Evolutionary conservation across 2,329 filamentous ascomycete species (phyloP), one percentile per base, ranked within the genome.

Genomic region (Metarhizium album): DNA sequence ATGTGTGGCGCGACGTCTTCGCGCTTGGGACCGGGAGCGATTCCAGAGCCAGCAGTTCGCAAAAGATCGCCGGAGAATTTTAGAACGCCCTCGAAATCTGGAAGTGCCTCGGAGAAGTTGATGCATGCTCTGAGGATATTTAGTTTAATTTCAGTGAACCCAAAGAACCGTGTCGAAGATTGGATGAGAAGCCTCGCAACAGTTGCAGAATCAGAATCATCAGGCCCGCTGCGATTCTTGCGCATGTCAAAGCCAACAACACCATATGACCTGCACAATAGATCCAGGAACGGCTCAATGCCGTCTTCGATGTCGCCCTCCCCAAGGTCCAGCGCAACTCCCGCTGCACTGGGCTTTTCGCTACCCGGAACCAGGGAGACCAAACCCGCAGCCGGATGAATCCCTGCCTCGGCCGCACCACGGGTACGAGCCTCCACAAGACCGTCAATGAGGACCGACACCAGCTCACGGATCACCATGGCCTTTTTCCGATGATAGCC

Each of bases 351-450:
- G 20, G 65, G 67, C 42, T 74, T 74, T 1, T 74, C 72, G 51
- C 70, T 72, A 2, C 70, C 66, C 11, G 78, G 71, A 56, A 82
- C 85, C 29, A 93, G 71, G 13, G 84, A 83, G 24, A 89, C 83
- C 47, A 96, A 72, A 0, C 89, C 90, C 9, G 91, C 89, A 18
- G 91, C 91, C 40, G 93, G 93, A 68, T 97, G 91, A 35, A 98
- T 88, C 3, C 91, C 93, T 61, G 93, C 87, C 63, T 97, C 93
- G n/a, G 93, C 90, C 40, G 93, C 93, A 31, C 91, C 91, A 46
- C 91, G 79, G 45, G 94, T 96, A 38, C 93, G 80, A 16, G 93
- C 93, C 67, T 96, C 89, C 4, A 95, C 84, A 8, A 98, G 75
- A 2, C 87, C 90, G 33, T 84, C 84, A 48, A 94, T 87, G 40